Evolutionary conservation across 1,139 yeast species (phyloP), one percentile per base, ranked within the genome.

Genomic region (Meyerozyma sp.): DNA sequence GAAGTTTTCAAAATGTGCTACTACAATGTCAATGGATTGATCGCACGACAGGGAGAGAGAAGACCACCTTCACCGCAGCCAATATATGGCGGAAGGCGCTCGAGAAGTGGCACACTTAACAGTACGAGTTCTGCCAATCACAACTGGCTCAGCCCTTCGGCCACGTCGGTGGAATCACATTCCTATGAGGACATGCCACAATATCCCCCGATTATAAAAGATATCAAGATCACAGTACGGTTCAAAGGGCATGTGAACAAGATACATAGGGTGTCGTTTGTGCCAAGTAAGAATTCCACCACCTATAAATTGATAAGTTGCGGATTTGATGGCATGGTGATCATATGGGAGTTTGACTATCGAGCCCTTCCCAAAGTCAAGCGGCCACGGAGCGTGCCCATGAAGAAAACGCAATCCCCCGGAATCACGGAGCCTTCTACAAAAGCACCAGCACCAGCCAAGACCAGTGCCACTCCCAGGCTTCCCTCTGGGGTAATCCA

Each of bases 271-370:
- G 13, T 27, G 32, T 9, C 42, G 30, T 71, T 73, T 46, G 49
- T 70, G 59, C 35, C 68, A 67, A 42, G 55, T 40, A 46, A 58
- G 40, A 39, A 47, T 44, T 21, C 62, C 59, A 20, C 37, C 45
- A 59, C 62, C 14, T 86, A 86, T 58, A 70, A 84, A 44, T 61
- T 86, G 32, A 78, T 84, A 2, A 73, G 85, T 36, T 82, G 82
- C 46, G 90, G 91, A 2, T 82, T 77, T 53, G 95, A 86, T 57
- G 89, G 90, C 1, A 73, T 74, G 44, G 63, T 85, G 8, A 62
- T 82, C 30, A 65, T 84, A 27, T 86, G 91, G 88, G 94, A 86
- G 53, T 83, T 86, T 58, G 79, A 81, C 42, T 84, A 85, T 36
- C 71, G 77, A 53, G 76, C 82, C 10, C 60, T 84, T 38, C 80